Evolutionary conservation across 306 rosid genomes (phyloP), one percentile per base, ranked within the genome.

Genomic region (Alnus glutinosa): DNA sequence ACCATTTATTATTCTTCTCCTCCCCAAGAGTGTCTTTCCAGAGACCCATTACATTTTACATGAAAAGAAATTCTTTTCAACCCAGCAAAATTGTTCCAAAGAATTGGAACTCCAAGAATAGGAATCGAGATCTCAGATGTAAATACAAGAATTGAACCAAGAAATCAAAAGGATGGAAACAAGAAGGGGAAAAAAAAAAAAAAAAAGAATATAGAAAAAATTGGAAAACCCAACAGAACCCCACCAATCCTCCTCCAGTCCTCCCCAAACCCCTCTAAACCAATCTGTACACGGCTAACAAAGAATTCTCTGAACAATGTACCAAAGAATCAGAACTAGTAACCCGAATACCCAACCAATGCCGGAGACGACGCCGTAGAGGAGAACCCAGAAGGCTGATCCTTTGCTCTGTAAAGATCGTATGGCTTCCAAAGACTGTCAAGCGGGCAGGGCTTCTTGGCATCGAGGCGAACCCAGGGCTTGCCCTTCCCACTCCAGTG

Each of bases 401-500:
- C 85, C 37, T 75, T 34, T 54, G 51, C 85, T 18, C 71, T 10
- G 73, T 74, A 89, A 0, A 95, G 90, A 89, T 95, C 98, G 77
- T 95, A 95, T 15, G 98, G 98, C 85, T 89, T 90, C 98, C 98
- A 95, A 2, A 95, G 89, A 4, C 83, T 74, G 75, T 95, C 99
- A 39, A 95, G 73, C 0, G 93, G 92, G 71, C 99, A 95, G 10
- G 99, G 89, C 8, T 88, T 83, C 37, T 85, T 83, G 8, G 78
- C 84, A 8, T 95, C 99, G 3, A 95, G 88, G 76, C 99, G 87
- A 2, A 88, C 99, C 99, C 99, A 95, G 0, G 99, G 99, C 79
- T 95, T 95, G 52, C 99, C 99, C 44, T 95, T 95, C 2, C 99
- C 99, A 39, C 98, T 93, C 99, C 99, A 95, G 81, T 95, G 99